Percentiles rank a stretch among this genome's conserved stretches.
phyloP scores from a whole-genome alignment of 306 rosid species.

The Fragaria iinumae region DNA sequence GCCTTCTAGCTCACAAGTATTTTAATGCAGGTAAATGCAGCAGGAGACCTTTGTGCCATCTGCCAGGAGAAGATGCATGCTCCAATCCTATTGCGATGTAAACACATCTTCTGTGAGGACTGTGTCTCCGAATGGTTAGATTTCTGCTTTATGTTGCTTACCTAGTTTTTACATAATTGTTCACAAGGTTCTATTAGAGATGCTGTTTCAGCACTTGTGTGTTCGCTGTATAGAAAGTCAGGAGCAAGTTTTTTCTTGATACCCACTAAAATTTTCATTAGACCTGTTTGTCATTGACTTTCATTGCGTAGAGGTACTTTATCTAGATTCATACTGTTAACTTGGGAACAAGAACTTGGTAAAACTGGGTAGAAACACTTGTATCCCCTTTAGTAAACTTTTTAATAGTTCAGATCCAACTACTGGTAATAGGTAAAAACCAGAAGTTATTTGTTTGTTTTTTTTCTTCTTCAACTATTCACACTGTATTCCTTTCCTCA shows the following conservation, averaged over 20 bases:
- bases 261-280: not conserved
- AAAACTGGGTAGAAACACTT: not conserved
- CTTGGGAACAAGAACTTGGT: not conserved
- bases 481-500: not conserved
- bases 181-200: not conserved
- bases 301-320: not conserved
- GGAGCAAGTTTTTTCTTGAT: not conserved
- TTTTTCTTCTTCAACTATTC: constrained; percentile 6
- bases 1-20: constrained; percentile 20
- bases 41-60: constrained; percentile 89
- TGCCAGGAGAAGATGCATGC: constrained; percentile 92
- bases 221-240: not conserved
- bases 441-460: not conserved
- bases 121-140: constrained; percentile 95
- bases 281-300: not conserved
- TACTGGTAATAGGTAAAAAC: not conserved
- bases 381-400: not conserved
- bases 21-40: constrained; percentile 67
- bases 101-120: constrained; percentile 92
- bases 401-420: not conserved
- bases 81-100: constrained; percentile 79
- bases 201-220: not conserved
- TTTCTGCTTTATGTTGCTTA: constrained; percentile 20
- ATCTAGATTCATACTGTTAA: not conserved
- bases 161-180: constrained; percentile 14